phyloP scores from a whole-genome alignment of 495 filamentous ascomycete genomes.

The Staphylotrichum tortipilum region DNA sequence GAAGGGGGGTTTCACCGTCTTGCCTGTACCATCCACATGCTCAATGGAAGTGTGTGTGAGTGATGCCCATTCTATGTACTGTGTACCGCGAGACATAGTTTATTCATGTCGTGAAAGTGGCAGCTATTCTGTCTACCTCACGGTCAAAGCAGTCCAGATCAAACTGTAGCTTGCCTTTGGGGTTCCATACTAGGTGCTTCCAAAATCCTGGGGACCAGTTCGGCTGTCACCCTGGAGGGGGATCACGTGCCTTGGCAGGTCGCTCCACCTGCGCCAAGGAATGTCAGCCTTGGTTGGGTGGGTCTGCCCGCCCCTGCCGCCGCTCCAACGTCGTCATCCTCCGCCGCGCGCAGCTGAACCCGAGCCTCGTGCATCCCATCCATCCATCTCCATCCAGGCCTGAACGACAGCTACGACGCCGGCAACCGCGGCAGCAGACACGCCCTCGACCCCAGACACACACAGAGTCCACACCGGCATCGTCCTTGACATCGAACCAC shows the following conservation, averaged over 20 bases:
- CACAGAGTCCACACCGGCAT: not conserved
- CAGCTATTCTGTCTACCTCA: too few species aligned
- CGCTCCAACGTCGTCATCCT: constrained; percentile 10
- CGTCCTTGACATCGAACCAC: not conserved
- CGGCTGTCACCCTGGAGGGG: not conserved
- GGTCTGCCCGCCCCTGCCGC: constrained; percentile 1
- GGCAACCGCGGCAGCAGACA: not conserved
- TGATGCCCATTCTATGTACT: too few species aligned
- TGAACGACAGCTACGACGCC: not conserved
- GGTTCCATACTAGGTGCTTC: too few species aligned
- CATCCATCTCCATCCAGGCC: too few species aligned
- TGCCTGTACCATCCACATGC: too few species aligned
- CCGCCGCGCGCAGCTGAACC: not conserved
- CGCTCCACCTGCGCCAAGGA: not conserved
- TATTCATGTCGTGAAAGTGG: too few species aligned
- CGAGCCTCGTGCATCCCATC: not conserved
- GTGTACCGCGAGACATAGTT: too few species aligned
- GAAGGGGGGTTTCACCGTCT: too few species aligned
- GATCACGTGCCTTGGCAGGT: not conserved
- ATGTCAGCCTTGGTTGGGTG: constrained; percentile 5
- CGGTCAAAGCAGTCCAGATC: too few species aligned
- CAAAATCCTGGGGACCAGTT: too few species aligned
- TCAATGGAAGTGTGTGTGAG: too few species aligned
- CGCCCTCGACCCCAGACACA: not conserved
- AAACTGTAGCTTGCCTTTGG: too few species aligned